These are phyloP conservation scores for Pseudopyricularia javanii DNA, from an alignment of 2,329 filamentous ascomycete species.

Conservation along the genomic window DNA sequence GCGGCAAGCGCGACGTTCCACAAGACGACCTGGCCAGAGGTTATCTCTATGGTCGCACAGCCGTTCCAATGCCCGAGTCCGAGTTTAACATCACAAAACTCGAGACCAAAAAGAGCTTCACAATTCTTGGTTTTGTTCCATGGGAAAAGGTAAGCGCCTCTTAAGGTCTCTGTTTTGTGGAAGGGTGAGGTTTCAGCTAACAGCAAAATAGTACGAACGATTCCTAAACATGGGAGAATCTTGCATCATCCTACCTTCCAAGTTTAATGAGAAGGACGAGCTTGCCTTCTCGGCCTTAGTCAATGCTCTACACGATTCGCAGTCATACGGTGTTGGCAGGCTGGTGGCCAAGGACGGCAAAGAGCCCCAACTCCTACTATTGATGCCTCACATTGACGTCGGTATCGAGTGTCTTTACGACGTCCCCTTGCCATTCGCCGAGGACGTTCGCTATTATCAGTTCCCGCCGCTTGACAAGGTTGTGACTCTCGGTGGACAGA, in stretches of 20 bases:
- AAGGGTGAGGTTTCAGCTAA: not conserved
- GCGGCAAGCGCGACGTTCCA: slow-evolving; percentile 70
- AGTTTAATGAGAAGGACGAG: slow-evolving; percentile 67
- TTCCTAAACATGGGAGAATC: slow-evolving; percentile 77
- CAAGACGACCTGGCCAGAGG: slow-evolving; percentile 82
- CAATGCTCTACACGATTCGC: slow-evolving; percentile 72
- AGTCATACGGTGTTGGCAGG: slow-evolving; percentile 76
- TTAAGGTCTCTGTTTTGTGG: not conserved
- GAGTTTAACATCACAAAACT: slow-evolving; percentile 84
- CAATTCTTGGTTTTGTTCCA: slow-evolving; percentile 78
- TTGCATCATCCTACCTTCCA: slow-evolving; percentile 65
- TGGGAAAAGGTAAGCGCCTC: slow-evolving; percentile 43
- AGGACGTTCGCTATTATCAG: slow-evolving; percentile 80
- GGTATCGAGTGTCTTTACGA: slow-evolving; percentile 82
- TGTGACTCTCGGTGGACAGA: slow-evolving; percentile 73
- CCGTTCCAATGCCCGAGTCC: slow-evolving; percentile 75
- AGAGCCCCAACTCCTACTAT: slow-evolving; percentile 61
- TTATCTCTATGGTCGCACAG: slow-evolving; percentile 85
- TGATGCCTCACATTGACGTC: slow-evolving; percentile 68
- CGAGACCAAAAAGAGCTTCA: slow-evolving; percentile 61
- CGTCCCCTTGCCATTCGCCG: slow-evolving; percentile 80
- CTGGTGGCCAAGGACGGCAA: slow-evolving; percentile 77
- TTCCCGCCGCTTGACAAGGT: slow-evolving; percentile 86
- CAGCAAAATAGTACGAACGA: slow-evolving; percentile 52
- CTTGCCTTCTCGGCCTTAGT: slow-evolving; percentile 83